Evolutionary conservation across 805 yeast genomes (phyloP), one percentile per base, ranked within the genome.

Genomic region (Myxozyma lipomycoides): DNA sequence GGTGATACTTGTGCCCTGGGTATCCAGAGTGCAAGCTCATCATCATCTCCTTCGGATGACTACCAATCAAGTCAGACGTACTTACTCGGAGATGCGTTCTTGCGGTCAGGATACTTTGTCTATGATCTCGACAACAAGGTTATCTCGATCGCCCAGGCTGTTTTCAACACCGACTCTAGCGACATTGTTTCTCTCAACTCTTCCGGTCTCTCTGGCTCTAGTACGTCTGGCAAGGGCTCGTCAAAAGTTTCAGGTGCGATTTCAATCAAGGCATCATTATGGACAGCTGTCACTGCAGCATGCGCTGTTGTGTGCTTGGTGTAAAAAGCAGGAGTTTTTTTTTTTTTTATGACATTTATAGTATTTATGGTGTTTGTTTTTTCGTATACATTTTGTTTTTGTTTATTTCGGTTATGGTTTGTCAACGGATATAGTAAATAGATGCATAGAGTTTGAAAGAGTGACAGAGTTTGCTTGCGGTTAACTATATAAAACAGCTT

Each of bases 71-170:
- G 51, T 24, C 43, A 40, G 7, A 65, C 62, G 18, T 63, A 62
- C 25, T 48, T 55, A 44, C 69, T 82, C 34, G 86, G 87, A 17
- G 86, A 81, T 60, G 74, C 75, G 44, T 73, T 82, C 60, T 66
- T 83, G 52, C 70, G 82, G 55, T 72, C 77, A 50, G 82, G 83
- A 1, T 84, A 82, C 64, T 73, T 80, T 24, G 86, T 82, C 15
- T 82, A 76, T 65, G 84, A 84, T 64, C 67, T 82, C 45, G 86
- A 80, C 28, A 76, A 76, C 61, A 67, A 67, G 42, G 73, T 78
- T 60, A 70, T 84, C 35, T 79, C 85, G 2, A 58, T 84, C 62
- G 86, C 81, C 21, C 78, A 75, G 62, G 76, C 74, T 2, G 50
- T 46, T 3, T 58, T 43, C 49, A 50, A 55, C 46, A 41, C 52